Conservation (phyloP, 2,329 filamentous ascomycete genomes). For the Penicillium expansum region DNA sequence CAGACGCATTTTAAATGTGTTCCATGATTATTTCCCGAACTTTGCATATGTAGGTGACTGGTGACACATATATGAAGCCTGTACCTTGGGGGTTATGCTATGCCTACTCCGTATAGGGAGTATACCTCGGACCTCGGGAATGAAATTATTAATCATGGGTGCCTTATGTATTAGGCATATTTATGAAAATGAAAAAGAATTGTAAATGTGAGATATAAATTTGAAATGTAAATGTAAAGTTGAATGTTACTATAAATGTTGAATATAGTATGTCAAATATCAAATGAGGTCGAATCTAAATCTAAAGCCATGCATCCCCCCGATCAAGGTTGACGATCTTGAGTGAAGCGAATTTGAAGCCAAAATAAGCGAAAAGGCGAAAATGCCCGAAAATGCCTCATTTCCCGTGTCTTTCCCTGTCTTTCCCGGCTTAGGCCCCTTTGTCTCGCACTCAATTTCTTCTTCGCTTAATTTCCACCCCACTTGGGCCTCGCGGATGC, state of each 20-base stretch:
- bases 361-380: conserved; percentile 8
- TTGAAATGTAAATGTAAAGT: too few relatives aligned
- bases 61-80: background rate
- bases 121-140: background rate
- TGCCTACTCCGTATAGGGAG: too few relatives aligned
- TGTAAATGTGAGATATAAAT: too few relatives aligned
- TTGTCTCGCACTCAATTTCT: conserved; percentile 36
- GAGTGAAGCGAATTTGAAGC: conserved; percentile 12
- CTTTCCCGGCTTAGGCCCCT: conserved; percentile 23
- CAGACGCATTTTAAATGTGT: background rate
- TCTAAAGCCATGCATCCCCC: background rate
- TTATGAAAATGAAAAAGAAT: too few relatives aligned
- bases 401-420: background rate
- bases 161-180: background rate
- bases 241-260: too few relatives aligned
- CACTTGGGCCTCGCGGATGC: conserved; percentile 29
- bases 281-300: background rate
- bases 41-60: background rate
- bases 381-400: conserved; percentile 4
- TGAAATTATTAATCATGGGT: background rate
- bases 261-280: too few relatives aligned
- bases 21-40: background rate
- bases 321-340: conserved; percentile 3
- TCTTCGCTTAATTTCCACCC: conserved; percentile 19
- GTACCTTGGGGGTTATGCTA: background rate